Evolutionary conservation across 352 stramenopile species (phyloP), one percentile per base, ranked within the genome.

Genomic region (Phytophthora gonapodyides): DNA sequence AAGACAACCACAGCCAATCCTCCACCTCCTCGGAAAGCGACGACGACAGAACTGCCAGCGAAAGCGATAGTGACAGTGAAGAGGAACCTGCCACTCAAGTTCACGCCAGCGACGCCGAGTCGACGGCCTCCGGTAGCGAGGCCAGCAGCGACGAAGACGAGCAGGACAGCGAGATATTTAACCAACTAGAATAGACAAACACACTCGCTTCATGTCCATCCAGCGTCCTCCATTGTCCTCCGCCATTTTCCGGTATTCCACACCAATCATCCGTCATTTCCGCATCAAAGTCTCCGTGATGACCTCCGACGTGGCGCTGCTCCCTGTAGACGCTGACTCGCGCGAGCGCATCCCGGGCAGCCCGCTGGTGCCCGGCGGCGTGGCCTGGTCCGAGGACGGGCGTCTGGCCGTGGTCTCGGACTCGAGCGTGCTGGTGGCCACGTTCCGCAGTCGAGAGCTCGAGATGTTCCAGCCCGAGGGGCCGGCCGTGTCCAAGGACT

Each of bases 401-500:
- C 82, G 82, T 41, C 71, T 93, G 13, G 82, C 81, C 16, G 76
- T 90, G 8, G 83, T 93, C 27, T 85, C 81, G 10, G 83, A 94
- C 57, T 65, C 82, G 5, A 91, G 71, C 60, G 64, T 94, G n/a
- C 58, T 93, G 24, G 84, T 94, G 57, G 81, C 84, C 35, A 93
- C 82, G 16, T 94, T 92, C 62, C 65, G 79, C 52, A 92, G 78
- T 55, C 82, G 80, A 36, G 83, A 94, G 47, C 74, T 94, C 40
- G 82, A 91, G 57, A 84, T 92, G 71, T 94, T 87, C 60, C 72
- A 93, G 63, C 82, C 88, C 44, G 69, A 90, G 58, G 75, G 71
- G n/a, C 83, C 86, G 5, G 76, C 78, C 4, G 71, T 94, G 49
- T 92, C 86, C 55, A 91, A 92, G 67, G 88, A 81, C 73, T 91